Percentiles rank a stretch among this genome's conserved stretches.
Evolutionary conservation across 208 protist genomes (phyloP).

Genomic region (Trypanosoma boissoni): DNA sequence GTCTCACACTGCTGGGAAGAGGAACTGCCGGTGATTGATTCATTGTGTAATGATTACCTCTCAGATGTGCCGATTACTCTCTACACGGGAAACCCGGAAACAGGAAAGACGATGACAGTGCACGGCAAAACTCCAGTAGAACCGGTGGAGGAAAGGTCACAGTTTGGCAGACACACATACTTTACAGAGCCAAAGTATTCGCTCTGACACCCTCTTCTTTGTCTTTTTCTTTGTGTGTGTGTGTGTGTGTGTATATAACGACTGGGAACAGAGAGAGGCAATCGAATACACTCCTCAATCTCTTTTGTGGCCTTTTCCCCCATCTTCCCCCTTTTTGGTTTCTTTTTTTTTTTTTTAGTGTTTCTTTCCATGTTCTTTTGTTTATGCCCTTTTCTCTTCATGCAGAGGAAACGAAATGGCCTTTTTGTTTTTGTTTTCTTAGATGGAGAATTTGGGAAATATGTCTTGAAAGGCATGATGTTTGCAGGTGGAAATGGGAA

Average conservation of each 20-base stretch:
- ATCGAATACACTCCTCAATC: too few species aligned
- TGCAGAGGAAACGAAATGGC: too few species aligned
- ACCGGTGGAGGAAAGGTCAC: constrained; percentile 34
- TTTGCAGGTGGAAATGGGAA: too few species aligned
- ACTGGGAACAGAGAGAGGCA: too few species aligned
- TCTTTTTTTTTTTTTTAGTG: neutral
- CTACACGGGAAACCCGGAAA: constrained; percentile 81
- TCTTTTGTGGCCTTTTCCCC: constrained; percentile 9
- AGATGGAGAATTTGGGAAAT: neutral
- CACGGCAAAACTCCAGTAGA: constrained; percentile 83
- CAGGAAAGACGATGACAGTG: constrained; percentile 78
- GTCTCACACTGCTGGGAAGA: constrained; percentile 31
- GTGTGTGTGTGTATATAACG: constrained; percentile 2
- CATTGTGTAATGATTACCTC: constrained; percentile 64
- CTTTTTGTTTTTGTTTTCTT: constrained; percentile 2
- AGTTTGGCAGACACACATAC: constrained; percentile 79
- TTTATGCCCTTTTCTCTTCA: constrained; percentile 15
- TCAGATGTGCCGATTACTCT: constrained; percentile 80
- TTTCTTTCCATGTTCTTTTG: constrained; percentile 13
- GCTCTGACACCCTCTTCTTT: constrained; percentile 18
- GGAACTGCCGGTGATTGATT: constrained; percentile 51
- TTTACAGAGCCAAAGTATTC: constrained; percentile 82
- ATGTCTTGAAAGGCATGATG: constrained; percentile 1
- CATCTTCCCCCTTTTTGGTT: neutral
- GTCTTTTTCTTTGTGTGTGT: constrained; percentile 13